Percentiles rank a stretch among this genome's conserved stretches.
Evolutionary conservation across 495 filamentous ascomycete species (phyloP).

Genomic region (Sordaria brevicollis): DNA sequence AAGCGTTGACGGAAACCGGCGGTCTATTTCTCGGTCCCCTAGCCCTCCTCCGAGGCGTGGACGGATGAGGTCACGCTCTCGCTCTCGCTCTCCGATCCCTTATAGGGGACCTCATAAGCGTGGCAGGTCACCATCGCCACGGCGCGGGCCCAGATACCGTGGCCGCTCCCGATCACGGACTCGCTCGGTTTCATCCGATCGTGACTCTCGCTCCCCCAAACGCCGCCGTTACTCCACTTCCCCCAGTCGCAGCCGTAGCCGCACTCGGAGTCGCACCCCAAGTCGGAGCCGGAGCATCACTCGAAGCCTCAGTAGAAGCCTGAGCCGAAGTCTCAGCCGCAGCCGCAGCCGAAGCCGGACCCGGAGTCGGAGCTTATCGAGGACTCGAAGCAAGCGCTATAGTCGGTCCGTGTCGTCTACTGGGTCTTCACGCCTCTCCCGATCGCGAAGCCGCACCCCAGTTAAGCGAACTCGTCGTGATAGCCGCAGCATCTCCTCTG

Average conservation of each 20-base stretch:
- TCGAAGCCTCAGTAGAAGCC: slow-evolving; percentile 6
- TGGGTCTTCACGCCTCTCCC: slow-evolving; percentile 23
- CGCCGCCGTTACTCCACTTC: slow-evolving; percentile 24
- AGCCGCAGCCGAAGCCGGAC: slow-evolving; percentile 6
- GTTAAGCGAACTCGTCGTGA: slow-evolving; percentile 31
- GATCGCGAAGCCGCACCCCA: slow-evolving; percentile 27
- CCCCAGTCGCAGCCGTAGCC: slow-evolving; percentile 33
- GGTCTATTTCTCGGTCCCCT: slow-evolving; percentile 23
- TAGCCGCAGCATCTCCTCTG: slow-evolving; percentile 31
- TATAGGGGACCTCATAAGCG: slow-evolving; percentile 28
- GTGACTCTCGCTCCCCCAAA: slow-evolving; percentile 18
- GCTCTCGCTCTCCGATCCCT: slow-evolving; percentile 34
- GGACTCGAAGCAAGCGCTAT: slow-evolving; percentile 10
- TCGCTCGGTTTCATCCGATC: slow-evolving; percentile 22
- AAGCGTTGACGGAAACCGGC: slow-evolving; percentile 19
- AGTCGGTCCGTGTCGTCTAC: slow-evolving; percentile 39
- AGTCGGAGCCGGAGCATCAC: slow-evolving; percentile 20
- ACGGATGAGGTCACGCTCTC: slow-evolving; percentile 12
- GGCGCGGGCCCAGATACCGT: slow-evolving; percentile 10
- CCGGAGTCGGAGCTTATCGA: slow-evolving; percentile 7
- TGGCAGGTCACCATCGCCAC: slow-evolving; percentile 34
- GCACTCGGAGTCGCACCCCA: slow-evolving; percentile 19
- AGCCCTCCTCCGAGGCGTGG: slow-evolving; percentile 26
- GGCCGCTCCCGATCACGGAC: slow-evolving; percentile 5
- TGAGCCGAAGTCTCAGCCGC: slow-evolving; percentile 1